Percentiles rank a stretch among this genome's conserved stretches.
phyloP scores from a whole-genome alignment of 768 basidiomycete genomes.

The Crepidotus variabilis region DNA sequence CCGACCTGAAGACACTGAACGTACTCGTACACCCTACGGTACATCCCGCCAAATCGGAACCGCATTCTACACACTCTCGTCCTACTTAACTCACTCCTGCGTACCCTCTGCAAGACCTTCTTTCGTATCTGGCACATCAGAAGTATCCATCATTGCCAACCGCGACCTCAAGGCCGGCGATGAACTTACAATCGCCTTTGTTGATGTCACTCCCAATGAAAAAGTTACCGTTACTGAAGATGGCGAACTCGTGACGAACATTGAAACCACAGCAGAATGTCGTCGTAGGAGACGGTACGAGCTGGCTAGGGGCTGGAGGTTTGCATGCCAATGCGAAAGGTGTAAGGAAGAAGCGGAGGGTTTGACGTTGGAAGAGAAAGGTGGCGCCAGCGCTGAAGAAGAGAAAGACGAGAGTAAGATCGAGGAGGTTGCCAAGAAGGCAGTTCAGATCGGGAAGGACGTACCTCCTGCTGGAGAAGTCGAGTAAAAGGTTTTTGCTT shows the following conservation, averaged over 20 bases:
- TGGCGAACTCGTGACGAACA: too few species aligned
- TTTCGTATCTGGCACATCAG: slow-evolving; percentile 63
- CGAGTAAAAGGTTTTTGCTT: neutral
- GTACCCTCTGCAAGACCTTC: slow-evolving; percentile 60
- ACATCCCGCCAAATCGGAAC: slow-evolving; percentile 73
- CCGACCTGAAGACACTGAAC: slow-evolving; percentile 69
- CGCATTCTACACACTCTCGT: slow-evolving; percentile 72
- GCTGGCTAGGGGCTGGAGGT: slow-evolving; percentile 78
- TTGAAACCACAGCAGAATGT: slow-evolving; percentile 34
- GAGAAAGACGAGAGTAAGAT: slow-evolving; percentile 51
- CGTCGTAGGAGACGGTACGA: slow-evolving; percentile 66
- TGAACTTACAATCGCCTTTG: slow-evolving; percentile 70
- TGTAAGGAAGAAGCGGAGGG: slow-evolving; percentile 54
- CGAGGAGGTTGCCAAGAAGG: slow-evolving; percentile 27
- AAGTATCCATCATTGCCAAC: slow-evolving; percentile 67
- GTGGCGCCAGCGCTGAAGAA: slow-evolving; percentile 24
- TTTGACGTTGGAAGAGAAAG: slow-evolving; percentile 28
- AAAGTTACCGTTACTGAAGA: too few species aligned
- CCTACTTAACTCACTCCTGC: slow-evolving; percentile 79
- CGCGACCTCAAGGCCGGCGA: slow-evolving; percentile 71
- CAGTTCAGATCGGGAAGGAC: slow-evolving; percentile 6
- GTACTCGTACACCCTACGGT: slow-evolving; percentile 73
- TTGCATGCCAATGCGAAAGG: slow-evolving; percentile 68
- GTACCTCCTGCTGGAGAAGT: neutral
- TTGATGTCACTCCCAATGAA: slow-evolving; percentile 54